These are phyloP conservation scores for Solanum clarkiae DNA, from an alignment of 257 asterid species.

Conservation along the genomic window DNA sequence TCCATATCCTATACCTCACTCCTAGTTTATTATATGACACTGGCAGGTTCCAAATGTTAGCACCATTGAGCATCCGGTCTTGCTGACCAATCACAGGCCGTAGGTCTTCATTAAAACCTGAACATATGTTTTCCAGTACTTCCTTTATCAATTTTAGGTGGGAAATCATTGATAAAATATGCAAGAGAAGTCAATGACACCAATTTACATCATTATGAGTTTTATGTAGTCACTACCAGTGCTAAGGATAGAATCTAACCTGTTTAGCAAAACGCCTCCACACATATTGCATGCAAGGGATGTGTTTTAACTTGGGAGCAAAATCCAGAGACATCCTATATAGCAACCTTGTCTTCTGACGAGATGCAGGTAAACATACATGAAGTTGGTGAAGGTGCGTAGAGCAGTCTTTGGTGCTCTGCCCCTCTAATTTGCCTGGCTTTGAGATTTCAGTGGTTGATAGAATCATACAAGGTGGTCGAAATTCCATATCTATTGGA, in stretches of 20 bases:
- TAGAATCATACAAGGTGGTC: constrained; percentile 85
- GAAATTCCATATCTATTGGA: constrained; percentile 93
- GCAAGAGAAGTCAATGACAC: neutral
- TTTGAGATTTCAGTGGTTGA: constrained; percentile 91
- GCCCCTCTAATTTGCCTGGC: constrained; percentile 84
- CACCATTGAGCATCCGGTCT: constrained; percentile 64
- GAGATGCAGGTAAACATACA: constrained; percentile 81
- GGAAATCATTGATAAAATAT: neutral
- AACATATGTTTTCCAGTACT: neutral
- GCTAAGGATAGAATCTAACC: constrained; percentile 24
- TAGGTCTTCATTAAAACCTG: constrained; percentile 84
- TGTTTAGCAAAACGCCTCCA: constrained; percentile 91
- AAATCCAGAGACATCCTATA: constrained; percentile 98
- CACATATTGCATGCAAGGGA: constrained; percentile 69
- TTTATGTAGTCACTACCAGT: neutral
- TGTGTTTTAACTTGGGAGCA: constrained; percentile 70
- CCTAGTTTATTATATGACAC: constrained; percentile 77
- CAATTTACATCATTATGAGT: neutral
- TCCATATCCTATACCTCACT: constrained; percentile 75
- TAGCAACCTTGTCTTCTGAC: constrained; percentile 71
- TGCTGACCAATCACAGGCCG: constrained; percentile 77
- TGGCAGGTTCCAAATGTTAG: constrained; percentile 70
- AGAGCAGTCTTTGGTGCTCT: constrained; percentile 56
- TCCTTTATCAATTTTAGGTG: neutral
- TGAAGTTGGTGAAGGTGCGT: constrained; percentile 97